A percentile compares a stretch with the other conserved stretches of the same genome.
Conservation (phyloP, 805 yeast species). For the Candida oleophila region DNA sequence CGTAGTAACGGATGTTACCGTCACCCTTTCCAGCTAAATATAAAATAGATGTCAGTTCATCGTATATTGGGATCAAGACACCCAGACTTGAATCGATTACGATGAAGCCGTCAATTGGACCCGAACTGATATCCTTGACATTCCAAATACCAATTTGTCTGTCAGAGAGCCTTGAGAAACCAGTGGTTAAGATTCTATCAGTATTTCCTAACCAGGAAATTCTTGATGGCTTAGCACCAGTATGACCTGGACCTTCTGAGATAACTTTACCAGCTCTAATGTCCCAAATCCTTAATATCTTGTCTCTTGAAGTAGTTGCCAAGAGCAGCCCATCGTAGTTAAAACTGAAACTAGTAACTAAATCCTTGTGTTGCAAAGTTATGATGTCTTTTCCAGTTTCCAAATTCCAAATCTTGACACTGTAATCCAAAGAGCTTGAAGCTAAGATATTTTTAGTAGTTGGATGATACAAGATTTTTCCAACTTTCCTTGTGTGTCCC, state of each 20-base stretch:
- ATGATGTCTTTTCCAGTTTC: conserved; percentile 67
- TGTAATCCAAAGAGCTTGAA: conserved; percentile 85
- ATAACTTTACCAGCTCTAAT: conserved; percentile 69
- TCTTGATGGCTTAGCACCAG: conserved; percentile 89
- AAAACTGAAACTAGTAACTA: conserved; percentile 91
- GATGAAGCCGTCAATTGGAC: conserved; percentile 88
- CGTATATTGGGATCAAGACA: conserved; percentile 87
- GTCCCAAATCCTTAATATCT: conserved; percentile 89
- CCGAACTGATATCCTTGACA: conserved; percentile 64
- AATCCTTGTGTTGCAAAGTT: conserved; percentile 82
- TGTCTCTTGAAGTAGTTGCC: conserved; percentile 91
- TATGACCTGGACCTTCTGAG: conserved; percentile 85
- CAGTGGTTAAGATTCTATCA: conserved; percentile 87
- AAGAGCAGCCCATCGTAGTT: conserved; percentile 84
- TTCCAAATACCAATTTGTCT: conserved; percentile 97
- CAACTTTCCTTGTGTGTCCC: conserved; percentile 94
- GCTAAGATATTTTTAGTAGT: conserved; percentile 84
- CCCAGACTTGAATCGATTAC: conserved; percentile 91
- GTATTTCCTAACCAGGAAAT: conserved; percentile 88
- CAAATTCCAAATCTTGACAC: conserved; percentile 89
- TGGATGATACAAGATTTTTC: conserved; percentile 89
- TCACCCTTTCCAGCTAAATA: conserved; percentile 97
- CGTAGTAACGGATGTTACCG: conserved; percentile 93
- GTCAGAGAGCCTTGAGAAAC: conserved; percentile 88
- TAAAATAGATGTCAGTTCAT: conserved; percentile 73